These are phyloP conservation scores for Cucumis melo DNA, from an alignment of 306 rosid genomes.

Conservation along the genomic window DNA sequence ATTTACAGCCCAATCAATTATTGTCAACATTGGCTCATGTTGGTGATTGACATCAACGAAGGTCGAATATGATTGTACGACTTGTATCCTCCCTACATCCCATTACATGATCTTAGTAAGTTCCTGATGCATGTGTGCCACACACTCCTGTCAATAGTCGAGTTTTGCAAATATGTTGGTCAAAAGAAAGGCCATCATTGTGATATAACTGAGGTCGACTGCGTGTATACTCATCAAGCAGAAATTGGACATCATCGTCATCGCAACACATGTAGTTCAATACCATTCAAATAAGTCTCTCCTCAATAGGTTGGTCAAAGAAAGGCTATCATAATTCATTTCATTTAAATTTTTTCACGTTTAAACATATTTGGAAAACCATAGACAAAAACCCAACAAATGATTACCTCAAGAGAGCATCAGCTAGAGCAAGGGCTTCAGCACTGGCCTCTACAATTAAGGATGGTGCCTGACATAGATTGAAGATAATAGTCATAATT, in stretches of 20 bases:
- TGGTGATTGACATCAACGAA: no score
- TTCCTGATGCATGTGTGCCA: no score
- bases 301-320: neutral
- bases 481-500: slow-evolving; percentile 15
- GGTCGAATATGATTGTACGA: no score
- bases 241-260: no score
- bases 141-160: no score
- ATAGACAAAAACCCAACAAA: neutral
- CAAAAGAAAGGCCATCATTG: neutral
- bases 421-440: slow-evolving; percentile 68
- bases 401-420: slow-evolving; percentile 77
- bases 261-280: neutral
- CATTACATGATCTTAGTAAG: no score
- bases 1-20: no score
- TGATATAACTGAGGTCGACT: no score
- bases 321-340: neutral
- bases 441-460: slow-evolving; percentile 76
- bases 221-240: no score
- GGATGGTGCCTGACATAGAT: slow-evolving; percentile 65
- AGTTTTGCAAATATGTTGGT: neutral
- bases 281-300: neutral
- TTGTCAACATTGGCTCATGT: no score
- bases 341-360: neutral
- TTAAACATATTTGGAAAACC: neutral
- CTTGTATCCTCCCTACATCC: no score